Base-by-base conservation (phyloP, 768 basidiomycete species). In the Naganishia vaughanmartiniae region DNA sequence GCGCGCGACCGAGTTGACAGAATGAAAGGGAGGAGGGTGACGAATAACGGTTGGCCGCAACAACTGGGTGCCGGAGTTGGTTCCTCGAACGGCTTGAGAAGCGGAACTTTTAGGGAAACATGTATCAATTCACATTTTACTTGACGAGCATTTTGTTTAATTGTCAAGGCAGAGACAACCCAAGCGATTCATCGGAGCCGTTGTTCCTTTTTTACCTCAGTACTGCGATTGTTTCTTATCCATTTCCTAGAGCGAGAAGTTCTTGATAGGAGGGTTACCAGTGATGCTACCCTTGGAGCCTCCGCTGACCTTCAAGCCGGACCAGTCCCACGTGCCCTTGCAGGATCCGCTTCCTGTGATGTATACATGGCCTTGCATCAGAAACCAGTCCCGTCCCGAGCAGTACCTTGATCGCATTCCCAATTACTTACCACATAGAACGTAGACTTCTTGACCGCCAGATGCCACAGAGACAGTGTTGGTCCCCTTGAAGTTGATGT, bases 381-480 rank as follows among this genome's bases (percentile, higher is more conserved):
- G 33, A 26, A 3, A 36, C 21, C 21, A 31, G 15, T 30, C 42
- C 36, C 7, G 36, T n/a, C n/a, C n/a, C n/a, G n/a, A n/a, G n/a
- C n/a, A n/a, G n/a, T n/a, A n/a, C n/a, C n/a, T n/a, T n/a, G n/a
- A n/a, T n/a, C n/a, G n/a, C n/a, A n/a, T n/a, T n/a, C n/a, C n/a
- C n/a, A n/a, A n/a, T n/a, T 39, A 84, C 2, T 45, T 33, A 56
- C 87, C 88, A 73, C 88, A 89, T 75, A 88, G 85, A 4, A 88
- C 84, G 14, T 84, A 85, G 51, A 87, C 84, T 54, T 78, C 82
- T 66, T 84, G 69, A 2, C 86, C 88, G 30, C 76, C 76, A 66
- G 77, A 81, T 33, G 58, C 74, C 28, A 88, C 86, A 0, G 80
- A 72, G 56, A 89, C 76, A 0, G 78, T 82, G 45, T 78, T 77